Conservation (phyloP, 805 yeast species). For the Danielozyma ontarioensis region DNA sequence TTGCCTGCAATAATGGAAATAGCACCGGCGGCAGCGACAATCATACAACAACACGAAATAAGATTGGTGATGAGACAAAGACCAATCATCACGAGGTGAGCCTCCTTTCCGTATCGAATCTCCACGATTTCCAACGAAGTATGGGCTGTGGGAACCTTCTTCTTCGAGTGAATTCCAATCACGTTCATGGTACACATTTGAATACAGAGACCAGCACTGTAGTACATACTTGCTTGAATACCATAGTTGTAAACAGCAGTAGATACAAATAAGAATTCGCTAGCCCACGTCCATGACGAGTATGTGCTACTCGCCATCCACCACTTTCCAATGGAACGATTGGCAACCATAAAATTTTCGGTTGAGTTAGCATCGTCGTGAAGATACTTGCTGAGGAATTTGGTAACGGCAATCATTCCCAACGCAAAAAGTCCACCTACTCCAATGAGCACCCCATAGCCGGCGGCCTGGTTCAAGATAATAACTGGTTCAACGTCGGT, state of each 20-base stretch:
- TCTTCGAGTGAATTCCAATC: conserved; percentile 22
- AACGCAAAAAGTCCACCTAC: conserved; percentile 26
- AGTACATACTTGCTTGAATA: conserved; percentile 17
- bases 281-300: conserved; percentile 25
- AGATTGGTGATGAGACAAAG: conserved; percentile 19
- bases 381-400: conserved; percentile 16
- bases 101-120: conserved; percentile 20
- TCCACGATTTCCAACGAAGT: conserved; percentile 26
- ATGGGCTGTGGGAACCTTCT: conserved; percentile 22
- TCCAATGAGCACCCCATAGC: conserved; percentile 27
- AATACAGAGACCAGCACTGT: conserved; percentile 21
- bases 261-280: conserved; percentile 20
- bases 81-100: conserved; percentile 20
- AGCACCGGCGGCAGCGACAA: conserved; percentile 23
- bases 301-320: conserved; percentile 20
- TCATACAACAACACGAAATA: conserved; percentile 21
- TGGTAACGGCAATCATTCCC: conserved; percentile 22
- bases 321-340: conserved; percentile 12
- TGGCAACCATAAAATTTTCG: conserved; percentile 25
- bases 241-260: conserved; percentile 24
- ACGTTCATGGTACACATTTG: conserved; percentile 21
- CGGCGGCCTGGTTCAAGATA: conserved; percentile 20
- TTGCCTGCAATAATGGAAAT: conserved; percentile 23
- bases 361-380: conserved; percentile 21
- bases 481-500: conserved; percentile 6